Base-by-base conservation (phyloP, 2,329 filamentous ascomycete species). In the Penicillium sp. region DNA sequence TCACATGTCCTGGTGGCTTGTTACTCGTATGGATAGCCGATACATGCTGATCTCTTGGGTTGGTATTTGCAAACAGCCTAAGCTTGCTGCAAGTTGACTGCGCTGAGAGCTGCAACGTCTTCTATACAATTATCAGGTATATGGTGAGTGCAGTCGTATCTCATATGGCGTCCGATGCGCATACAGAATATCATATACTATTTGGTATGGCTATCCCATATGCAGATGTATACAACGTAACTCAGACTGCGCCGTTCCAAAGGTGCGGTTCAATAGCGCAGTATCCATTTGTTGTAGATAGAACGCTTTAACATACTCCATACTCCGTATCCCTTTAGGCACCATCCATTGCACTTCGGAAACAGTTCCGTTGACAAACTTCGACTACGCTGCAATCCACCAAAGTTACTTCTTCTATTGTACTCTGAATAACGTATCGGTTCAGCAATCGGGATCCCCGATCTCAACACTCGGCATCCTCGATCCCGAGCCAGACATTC, bases 21-120 rank as follows among this genome's bases (percentile, higher is more conserved):
- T 19, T 34, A 27, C 40, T 9, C 7, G 34, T 35, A 50, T 10
- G 19, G 34, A 35, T 44, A 39, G 32, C 40, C 40, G 51, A 26
- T 50, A 53, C 39, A n/a, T 27, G 45, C 34, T 50, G 51, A 43
- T 53, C 51, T 13, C 32, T 38, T 14, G 48, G 23, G 23, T 51
- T 43, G 8, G 39, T 49, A 23, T 44, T 54, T 50, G 46, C 40
- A 53, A 53, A 48, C 1, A 10, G 18, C 26, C 18, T 39, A 26
- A 32, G 41, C 35, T 16, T 19, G 18, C 41, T 32, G 16, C n/a
- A 36, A 36, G 34, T n/a, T 26, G 9, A 11, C 41, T 23, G 23
- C 23, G 23, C 4, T 39, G 18, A 2, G 7, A 26, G 8, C 34
- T 34, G 14, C 19, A 30, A 19, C 13, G 9, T 32, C 16, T 36